Percentiles rank a stretch among this genome's conserved stretches.
Conservation (phyloP, 1,284 basidiomycete species). For the Malassezia cuniculi region DNA sequence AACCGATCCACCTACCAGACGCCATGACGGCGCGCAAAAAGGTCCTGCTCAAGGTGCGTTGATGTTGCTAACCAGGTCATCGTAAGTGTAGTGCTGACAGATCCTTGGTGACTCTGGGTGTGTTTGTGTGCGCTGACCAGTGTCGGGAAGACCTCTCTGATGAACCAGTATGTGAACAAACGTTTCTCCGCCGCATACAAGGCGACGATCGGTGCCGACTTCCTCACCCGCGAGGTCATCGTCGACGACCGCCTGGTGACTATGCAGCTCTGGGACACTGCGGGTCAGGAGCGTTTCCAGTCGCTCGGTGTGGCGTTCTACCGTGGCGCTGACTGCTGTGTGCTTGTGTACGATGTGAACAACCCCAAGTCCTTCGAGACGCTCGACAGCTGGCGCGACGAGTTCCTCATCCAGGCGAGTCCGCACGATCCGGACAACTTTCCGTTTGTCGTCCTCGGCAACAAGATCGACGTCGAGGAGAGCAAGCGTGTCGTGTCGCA, state of each 20-base stretch:
- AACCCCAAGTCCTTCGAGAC: conserved; percentile 96
- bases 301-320: conserved; percentile 56
- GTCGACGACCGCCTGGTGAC: conserved; percentile 95
- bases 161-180: conserved; percentile 99
- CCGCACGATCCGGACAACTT: conserved; percentile 98
- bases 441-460: conserved; percentile 80
- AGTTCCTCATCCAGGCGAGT: conserved; percentile 58
- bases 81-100: conserved; percentile 22
- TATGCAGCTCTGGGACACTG: conserved; percentile 99
- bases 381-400: conserved; percentile 43
- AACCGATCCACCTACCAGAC: background rate
- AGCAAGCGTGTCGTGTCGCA: conserved; percentile 96
- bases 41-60: conserved; percentile 77
- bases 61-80: conserved; percentile 21
- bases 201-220: conserved; percentile 48
- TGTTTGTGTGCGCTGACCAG: conserved; percentile 47
- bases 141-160: conserved; percentile 98
- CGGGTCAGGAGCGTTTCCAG: conserved; percentile 61
- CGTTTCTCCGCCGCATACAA: conserved; percentile 99
- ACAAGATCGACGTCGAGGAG: conserved; percentile 99
- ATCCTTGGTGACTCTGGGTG: conserved; percentile 40
- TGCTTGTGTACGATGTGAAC: conserved; percentile 98
- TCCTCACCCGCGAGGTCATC: conserved; percentile 91
- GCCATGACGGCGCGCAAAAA: conserved; percentile 53
- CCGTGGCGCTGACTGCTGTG: conserved; percentile 96